Percentiles rank a stretch among this genome's conserved stretches.
phyloP scores from a whole-genome alignment of 768 basidiomycete species.

The Lentinula lateritia region DNA sequence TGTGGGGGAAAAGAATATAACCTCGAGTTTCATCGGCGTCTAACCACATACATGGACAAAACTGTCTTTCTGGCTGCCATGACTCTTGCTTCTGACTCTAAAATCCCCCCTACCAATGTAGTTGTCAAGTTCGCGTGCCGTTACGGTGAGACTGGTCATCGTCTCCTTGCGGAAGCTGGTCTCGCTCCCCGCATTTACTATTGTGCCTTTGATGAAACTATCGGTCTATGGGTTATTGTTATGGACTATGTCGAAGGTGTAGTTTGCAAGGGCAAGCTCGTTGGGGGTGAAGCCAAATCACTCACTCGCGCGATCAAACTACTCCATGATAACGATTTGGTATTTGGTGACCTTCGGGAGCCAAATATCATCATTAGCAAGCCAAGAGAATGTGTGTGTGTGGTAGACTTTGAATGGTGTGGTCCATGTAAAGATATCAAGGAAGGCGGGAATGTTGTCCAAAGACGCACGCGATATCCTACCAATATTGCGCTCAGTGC shows the following conservation, averaged over 20 bases:
- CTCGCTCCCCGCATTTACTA: neutral
- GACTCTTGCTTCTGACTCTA: neutral
- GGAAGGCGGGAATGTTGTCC: too few relatives aligned
- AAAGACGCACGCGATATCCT: too few relatives aligned
- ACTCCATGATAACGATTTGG: constrained; percentile 12
- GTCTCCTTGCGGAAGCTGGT: neutral
- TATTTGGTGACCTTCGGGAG: constrained; percentile 16
- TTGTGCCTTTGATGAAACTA: neutral
- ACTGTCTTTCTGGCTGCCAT: neutral
- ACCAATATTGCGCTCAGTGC: too few relatives aligned
- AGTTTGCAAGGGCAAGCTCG: neutral
- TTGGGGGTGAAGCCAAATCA: neutral
- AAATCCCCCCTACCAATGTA: neutral
- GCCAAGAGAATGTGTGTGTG: constrained; percentile 2
- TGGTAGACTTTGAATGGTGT: constrained; percentile 20
- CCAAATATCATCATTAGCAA: constrained; percentile 7
- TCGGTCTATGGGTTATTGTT: neutral
- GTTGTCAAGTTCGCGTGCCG: neutral
- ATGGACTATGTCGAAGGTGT: constrained; percentile 3
- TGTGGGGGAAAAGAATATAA: neutral
- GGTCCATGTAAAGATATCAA: neutral
- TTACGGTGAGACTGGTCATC: neutral
- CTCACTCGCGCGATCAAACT: constrained; percentile 5
- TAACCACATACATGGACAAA: neutral
- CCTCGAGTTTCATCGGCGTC: neutral